Base-by-base conservation (phyloP, 805 yeast genomes). In the Saccharomycopsis malanga region DNA sequence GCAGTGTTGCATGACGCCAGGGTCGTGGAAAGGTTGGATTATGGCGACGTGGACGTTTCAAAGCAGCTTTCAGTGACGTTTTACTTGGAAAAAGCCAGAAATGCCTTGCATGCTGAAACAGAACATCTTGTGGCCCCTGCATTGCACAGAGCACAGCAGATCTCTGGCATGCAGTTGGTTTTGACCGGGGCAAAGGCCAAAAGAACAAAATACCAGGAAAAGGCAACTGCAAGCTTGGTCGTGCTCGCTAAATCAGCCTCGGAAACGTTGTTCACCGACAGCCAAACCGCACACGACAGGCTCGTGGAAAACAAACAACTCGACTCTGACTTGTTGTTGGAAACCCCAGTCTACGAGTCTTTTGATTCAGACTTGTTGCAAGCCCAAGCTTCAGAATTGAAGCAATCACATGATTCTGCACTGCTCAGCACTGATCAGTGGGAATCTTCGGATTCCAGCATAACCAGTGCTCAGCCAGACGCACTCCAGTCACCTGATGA, bases 131-230 rank as follows among this genome's bases (percentile, higher is more conserved):
- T 83, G 1, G 62, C 72, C 20, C 77, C 79, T 5, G 70, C 77
- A 3, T 65, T 85, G 51, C 62, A 67, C 1, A 73, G 72, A 52
- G 86, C 81, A 2, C 73, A 77, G 38, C 71, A 73, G 12, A 59
- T 82, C 9, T 77, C 88, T 0, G 73, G 77, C 1, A 70, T 87
- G 40, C 67, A 74, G 42, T 74, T 81, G 54, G 74, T 81, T 0
- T 65, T 91, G 39, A 84, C 97, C 1, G 98, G 98, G 55, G 85
- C 93, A 47, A 80, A 80, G 56, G 96, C 96, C 7, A 83, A 80
- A 60, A 72, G 93, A 59, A 91, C 98, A 3, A 85, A 85, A 61
- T 86, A 69, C 61, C 98, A 91, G 65, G 72, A 72, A 41, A 72
- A 69, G 29, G 77, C 81, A n/a, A 75, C 82, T 22, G 75, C 96